Evolutionary conservation across 1,284 basidiomycete species (phyloP).

Genomic region (Rugosomyces carneus): DNA sequence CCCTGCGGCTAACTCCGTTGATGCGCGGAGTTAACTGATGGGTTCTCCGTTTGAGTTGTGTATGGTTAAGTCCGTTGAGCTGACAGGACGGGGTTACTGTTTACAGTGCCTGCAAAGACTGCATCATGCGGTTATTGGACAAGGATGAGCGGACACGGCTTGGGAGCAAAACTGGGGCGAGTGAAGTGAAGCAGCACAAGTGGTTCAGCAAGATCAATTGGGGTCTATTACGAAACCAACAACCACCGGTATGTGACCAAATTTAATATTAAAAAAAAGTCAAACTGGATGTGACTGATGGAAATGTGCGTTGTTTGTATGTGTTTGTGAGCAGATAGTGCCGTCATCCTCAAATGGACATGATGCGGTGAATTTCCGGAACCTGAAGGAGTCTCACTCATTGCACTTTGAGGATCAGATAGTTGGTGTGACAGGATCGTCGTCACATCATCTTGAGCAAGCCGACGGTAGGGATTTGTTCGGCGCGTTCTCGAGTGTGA

Average conservation of each 20-base stretch:
- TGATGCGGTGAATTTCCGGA: slow-evolving; percentile 89
- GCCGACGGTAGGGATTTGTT: slow-evolving; percentile 63
- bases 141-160: slow-evolving; percentile 90
- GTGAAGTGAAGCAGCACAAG: slow-evolving; percentile 98
- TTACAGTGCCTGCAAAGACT: slow-evolving; percentile 79
- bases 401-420: slow-evolving; percentile 77
- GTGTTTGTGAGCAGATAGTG: slow-evolving; percentile 72
- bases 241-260: slow-evolving; percentile 76
- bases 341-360: slow-evolving; percentile 78
- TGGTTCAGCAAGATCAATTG: slow-evolving; percentile 98
- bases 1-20: slow-evolving; percentile 14
- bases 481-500: slow-evolving; percentile 82
- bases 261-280: not conserved
- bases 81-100: slow-evolving; percentile 7
- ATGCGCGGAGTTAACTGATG: slow-evolving; percentile 26
- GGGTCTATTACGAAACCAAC: slow-evolving; percentile 90
- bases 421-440: slow-evolving; percentile 23
- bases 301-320: no score
- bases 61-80: slow-evolving; percentile 19
- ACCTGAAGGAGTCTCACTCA: slow-evolving; percentile 84
- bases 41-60: slow-evolving; percentile 3
- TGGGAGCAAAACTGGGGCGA: slow-evolving; percentile 90
- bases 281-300: not conserved
- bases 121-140: slow-evolving; percentile 84
- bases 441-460: slow-evolving; percentile 15